Evolutionary conservation across 495 filamentous ascomycete genomes (phyloP), one percentile per base, ranked within the genome.

Genomic region (Trichoderma asperelloides): DNA sequence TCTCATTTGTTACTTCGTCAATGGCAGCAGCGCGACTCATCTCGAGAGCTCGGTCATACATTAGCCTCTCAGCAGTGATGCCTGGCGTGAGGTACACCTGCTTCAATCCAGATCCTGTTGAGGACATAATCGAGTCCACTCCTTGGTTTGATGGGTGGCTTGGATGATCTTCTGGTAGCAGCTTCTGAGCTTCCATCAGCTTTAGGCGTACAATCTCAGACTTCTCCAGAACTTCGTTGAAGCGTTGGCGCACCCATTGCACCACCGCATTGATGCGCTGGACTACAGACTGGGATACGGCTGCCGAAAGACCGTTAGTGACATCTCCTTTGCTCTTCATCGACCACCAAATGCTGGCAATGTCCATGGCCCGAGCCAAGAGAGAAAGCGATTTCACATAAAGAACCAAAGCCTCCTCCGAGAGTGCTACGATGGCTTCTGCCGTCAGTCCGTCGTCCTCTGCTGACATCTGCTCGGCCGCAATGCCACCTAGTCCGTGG

Each of bases 171-270:
- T 84, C 78, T 3, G 95, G 93, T 40, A 98, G 82, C 70, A 86
- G 85, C 73, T 87, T 90, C 72, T 98, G 95, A 2, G 91, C 89
- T 62, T 96, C 91, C 27, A 94, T 80, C 64, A 98, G 83, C 71
- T 92, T 97, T 6, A 93, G 79, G 64, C 90, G 87, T 12, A 96
- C 93, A 68, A 96, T 84, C 69, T 98, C 94, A 0, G 93, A 91
- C 78, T 98, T 98, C 74, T 96, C 93, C 30, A 97, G 77, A 25
- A 95, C 93, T 71, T 98, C 95, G 71, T 98, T 98, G 81, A 98
- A 98, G 3, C 94, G 90, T 67, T 80, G 84, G 28, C 95, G 89
- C 27, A 96, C 88, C 96, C 96, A 98, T 76, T 97, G 93, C 0
- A 98, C 95, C 25, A 92, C 88, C 66, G 87, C 89, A 74, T 97